phyloP scores from a whole-genome alignment of 2,329 filamentous ascomycete species.

The Zymoseptoria crescenta region DNA sequence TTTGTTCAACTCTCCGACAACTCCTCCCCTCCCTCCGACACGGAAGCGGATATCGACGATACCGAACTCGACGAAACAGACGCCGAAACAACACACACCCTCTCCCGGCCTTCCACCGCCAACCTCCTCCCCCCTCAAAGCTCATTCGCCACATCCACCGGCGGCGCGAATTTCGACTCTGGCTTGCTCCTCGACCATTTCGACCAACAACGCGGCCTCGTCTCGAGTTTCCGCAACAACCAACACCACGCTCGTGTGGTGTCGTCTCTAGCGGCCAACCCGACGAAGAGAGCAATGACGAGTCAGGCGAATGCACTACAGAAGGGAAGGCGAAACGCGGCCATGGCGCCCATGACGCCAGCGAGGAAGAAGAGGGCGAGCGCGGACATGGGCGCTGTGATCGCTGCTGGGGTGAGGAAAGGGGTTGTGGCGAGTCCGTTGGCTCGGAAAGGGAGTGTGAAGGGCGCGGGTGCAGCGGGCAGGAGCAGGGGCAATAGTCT shows the following conservation, averaged over 20 bases:
- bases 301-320: conserved; percentile 54
- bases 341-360: conserved; percentile 61
- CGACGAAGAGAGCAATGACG: conserved; percentile 55
- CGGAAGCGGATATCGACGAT: background rate
- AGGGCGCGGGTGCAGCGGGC: background rate
- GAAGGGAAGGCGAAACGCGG: conserved; percentile 57
- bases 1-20: conserved; percentile 22
- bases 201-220: conserved; percentile 53
- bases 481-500: conserved; percentile 17
- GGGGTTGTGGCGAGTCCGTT: conserved; percentile 10
- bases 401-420: conserved; percentile 26
- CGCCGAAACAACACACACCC: conserved; percentile 23
- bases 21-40: conserved; percentile 1
- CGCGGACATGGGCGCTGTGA: conserved; percentile 18
- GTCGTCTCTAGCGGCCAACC: conserved; percentile 52
- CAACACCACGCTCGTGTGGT: conserved; percentile 43
- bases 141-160: conserved; percentile 14
- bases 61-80: conserved; percentile 12
- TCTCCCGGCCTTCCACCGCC: conserved; percentile 40
- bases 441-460: conserved; percentile 4
- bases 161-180: conserved; percentile 2
- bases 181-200: conserved; percentile 56
- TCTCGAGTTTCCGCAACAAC: conserved; percentile 67
- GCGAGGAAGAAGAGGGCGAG: conserved; percentile 43
- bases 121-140: conserved; percentile 27